phyloP scores from a whole-genome alignment of 176 grass and related monocot genomes.

The Eragrostis nindensis region DNA sequence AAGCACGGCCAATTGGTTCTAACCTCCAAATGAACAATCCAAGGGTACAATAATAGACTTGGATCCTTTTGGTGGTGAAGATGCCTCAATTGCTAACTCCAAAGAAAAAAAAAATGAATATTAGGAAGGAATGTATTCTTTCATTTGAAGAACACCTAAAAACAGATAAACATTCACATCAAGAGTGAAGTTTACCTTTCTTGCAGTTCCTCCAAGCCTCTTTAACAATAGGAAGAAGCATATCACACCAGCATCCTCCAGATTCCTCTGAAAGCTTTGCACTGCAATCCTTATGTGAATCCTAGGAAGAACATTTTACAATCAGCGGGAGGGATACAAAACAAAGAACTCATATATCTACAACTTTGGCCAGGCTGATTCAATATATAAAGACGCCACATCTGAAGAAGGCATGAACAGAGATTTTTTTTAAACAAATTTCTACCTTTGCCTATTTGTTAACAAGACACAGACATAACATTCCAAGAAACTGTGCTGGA shows the following conservation, averaged over 20 bases:
- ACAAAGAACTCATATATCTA: not conserved
- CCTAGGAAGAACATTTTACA: conserved; percentile 42
- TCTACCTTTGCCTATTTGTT: not conserved
- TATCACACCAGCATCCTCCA: conserved; percentile 86
- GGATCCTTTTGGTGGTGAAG: conserved; percentile 86
- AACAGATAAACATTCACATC: not conserved
- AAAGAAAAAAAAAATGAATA: conserved; percentile 44
- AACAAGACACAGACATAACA: not conserved
- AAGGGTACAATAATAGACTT: conserved; percentile 75
- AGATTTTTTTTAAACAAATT: not conserved
- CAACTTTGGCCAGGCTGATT: conserved; percentile 22
- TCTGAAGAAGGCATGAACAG: not conserved
- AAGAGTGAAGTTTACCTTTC: conserved; percentile 66
- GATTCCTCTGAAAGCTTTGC: conserved; percentile 68
- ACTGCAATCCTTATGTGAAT: conserved; percentile 76
- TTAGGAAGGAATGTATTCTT: conserved; percentile 27
- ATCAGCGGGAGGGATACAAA: conserved; percentile 34
- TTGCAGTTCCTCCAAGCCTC: conserved; percentile 90
- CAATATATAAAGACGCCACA: conserved; percentile 23
- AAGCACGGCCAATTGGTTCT: conserved; percentile 33
- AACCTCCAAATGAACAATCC: conserved; percentile 62
- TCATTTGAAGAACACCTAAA: conserved; percentile 16
- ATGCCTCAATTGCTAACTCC: conserved; percentile 86
- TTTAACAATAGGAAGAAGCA: conserved; percentile 78
- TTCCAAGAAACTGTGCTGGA: not conserved